phyloP scores from a whole-genome alignment of 306 rosid species.

The Dryas octopetala region DNA sequence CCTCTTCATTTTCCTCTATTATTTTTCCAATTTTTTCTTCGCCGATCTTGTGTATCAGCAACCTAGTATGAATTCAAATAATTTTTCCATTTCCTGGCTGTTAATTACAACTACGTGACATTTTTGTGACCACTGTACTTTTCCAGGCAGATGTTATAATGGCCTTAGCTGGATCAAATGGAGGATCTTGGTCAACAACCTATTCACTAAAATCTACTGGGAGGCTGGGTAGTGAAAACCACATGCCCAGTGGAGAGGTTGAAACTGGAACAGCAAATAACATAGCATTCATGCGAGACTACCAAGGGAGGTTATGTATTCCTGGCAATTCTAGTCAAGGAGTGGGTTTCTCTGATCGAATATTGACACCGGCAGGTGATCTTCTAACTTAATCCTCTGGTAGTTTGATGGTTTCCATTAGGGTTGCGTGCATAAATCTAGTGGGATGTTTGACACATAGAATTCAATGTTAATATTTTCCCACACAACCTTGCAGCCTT shows the following conservation, averaged over 20 bases:
- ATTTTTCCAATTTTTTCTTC: neutral
- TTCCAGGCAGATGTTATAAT: conserved; percentile 93
- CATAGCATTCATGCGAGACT: conserved; percentile 43
- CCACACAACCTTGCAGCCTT: neutral
- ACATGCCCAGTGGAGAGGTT: conserved; percentile 55
- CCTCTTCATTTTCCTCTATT: neutral
- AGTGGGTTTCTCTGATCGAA: conserved; percentile 46
- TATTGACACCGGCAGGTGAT: conserved; percentile 54
- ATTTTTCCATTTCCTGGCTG: neutral
- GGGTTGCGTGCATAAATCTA: neutral
- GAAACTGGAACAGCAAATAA: conserved; percentile 57
- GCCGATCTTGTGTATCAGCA: conserved; percentile 1
- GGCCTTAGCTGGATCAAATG: conserved; percentile 96
- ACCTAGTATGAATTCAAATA: neutral
- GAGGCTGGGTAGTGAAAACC: conserved; percentile 49
- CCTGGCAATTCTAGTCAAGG: conserved; percentile 55
- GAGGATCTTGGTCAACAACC: conserved; percentile 96
- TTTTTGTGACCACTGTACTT: conserved; percentile 16
- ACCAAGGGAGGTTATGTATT: conserved; percentile 51
- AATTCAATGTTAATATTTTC: neutral
- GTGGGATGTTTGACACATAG: neutral
- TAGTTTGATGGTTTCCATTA: conserved; percentile 16
- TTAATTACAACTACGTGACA: conserved; percentile 3
- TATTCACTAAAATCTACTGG: conserved; percentile 61
- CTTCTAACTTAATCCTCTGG: conserved; percentile 9